These are phyloP conservation scores for Eimeria necatrix DNA, from an alignment of 169 alveolate genomes.

Conservation along the genomic window DNA sequence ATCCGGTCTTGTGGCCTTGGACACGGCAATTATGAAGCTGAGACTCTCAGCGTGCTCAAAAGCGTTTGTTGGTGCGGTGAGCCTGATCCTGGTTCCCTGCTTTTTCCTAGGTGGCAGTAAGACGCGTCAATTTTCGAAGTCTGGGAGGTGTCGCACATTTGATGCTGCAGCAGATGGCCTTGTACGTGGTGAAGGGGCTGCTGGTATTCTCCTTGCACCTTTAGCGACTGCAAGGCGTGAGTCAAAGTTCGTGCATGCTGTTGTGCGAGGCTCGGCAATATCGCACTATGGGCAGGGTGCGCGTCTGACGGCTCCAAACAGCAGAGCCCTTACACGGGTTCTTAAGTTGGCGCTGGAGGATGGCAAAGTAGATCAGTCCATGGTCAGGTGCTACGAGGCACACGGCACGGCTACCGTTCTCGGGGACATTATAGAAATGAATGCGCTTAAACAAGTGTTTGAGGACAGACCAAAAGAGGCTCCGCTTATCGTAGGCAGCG, in stretches of 20 bases:
- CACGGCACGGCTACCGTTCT: constrained; percentile 91
- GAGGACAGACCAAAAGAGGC: constrained; percentile 42
- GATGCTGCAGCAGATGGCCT: constrained; percentile 88
- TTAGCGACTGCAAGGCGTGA: constrained; percentile 23
- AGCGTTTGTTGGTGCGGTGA: constrained; percentile 81
- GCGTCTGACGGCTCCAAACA: constrained; percentile 88
- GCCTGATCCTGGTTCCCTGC: constrained; percentile 55
- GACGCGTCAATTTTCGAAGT: constrained; percentile 86
- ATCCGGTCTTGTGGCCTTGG: constrained; percentile 86
- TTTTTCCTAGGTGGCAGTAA: constrained; percentile 74
- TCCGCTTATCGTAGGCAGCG: constrained; percentile 82
- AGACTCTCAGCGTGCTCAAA: constrained; percentile 51
- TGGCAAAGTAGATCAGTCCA: constrained; percentile 67
- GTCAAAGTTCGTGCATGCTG: constrained; percentile 76
- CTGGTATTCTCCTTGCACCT: constrained; percentile 80
- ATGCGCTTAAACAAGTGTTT: constrained; percentile 82
- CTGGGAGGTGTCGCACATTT: constrained; percentile 88
- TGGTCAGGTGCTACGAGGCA: constrained; percentile 83
- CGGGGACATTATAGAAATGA: constrained; percentile 89
- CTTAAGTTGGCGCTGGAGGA: constrained; percentile 79
- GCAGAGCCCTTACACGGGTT: constrained; percentile 84
- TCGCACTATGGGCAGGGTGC: constrained; percentile 88
- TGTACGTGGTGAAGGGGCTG: constrained; percentile 89
- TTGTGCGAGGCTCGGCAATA: constrained; percentile 86
- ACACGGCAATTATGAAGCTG: constrained; percentile 81